These are phyloP conservation scores for Haplographium delicatum DNA, from an alignment of 495 filamentous ascomycete genomes.

Conservation along the genomic window DNA sequence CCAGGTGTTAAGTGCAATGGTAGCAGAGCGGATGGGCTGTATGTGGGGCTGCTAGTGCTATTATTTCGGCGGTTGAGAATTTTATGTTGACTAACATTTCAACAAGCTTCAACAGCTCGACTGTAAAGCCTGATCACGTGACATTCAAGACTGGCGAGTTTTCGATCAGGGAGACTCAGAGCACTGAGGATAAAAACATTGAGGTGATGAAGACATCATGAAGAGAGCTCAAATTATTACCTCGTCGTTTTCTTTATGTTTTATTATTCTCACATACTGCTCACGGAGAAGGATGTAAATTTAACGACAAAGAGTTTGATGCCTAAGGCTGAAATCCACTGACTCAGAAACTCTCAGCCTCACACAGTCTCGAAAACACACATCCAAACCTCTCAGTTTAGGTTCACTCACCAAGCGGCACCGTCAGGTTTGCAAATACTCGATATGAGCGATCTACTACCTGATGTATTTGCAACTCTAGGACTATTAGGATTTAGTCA, in stretches of 20 bases:
- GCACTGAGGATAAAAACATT: too few relatives aligned
- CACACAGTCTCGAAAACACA: background rate
- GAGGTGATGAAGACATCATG: too few relatives aligned
- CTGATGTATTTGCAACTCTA: background rate
- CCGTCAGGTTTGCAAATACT: background rate
- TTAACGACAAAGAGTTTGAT: background rate
- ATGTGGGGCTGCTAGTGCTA: background rate
- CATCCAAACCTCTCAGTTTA: background rate
- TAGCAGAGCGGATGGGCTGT: background rate
- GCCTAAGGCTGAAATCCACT: background rate
- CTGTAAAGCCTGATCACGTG: too few relatives aligned
- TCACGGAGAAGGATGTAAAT: too few relatives aligned
- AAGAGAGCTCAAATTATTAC: too few relatives aligned
- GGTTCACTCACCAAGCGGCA: background rate
- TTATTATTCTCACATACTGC: too few relatives aligned
- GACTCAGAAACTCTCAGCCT: background rate
- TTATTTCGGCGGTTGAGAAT: too few relatives aligned
- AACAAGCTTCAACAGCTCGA: too few relatives aligned
- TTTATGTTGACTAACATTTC: too few relatives aligned
- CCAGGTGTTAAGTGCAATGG: background rate
- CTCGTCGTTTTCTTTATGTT: too few relatives aligned
- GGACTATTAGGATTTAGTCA: background rate
- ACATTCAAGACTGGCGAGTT: too few relatives aligned
- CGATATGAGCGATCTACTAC: background rate
- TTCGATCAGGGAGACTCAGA: too few relatives aligned